A percentile compares a stretch with the other conserved stretches of the same genome.
phyloP scores from a whole-genome alignment of 768 basidiomycete genomes.

The Mycena haematopus region DNA sequence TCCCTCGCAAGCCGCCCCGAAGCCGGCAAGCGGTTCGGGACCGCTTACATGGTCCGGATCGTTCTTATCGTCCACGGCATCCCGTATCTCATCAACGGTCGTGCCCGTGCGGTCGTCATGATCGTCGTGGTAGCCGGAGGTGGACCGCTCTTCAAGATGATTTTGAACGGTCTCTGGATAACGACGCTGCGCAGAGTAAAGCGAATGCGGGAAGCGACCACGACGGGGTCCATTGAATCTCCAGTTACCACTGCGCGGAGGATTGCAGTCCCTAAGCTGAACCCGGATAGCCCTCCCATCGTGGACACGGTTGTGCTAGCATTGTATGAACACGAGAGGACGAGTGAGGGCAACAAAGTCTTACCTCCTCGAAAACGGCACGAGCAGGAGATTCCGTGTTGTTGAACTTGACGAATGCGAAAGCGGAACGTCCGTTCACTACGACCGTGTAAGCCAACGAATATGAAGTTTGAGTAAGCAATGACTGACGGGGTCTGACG shows the following conservation, averaged over 20 bases:
- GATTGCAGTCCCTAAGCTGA: conserved; percentile 73
- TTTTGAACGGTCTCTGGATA: conserved; percentile 33
- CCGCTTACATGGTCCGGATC: neutral
- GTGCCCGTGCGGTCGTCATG: conserved; percentile 16
- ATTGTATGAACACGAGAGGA: conserved; percentile 4
- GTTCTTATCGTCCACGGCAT: conserved; percentile 8
- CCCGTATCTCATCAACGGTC: neutral
- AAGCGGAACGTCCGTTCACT: conserved; percentile 73
- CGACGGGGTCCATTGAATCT: conserved; percentile 49
- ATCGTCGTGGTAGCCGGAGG: conserved; percentile 16
- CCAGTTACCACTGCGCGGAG: conserved; percentile 57
- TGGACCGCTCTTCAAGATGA: conserved; percentile 24
- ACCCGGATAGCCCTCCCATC: conserved; percentile 78
- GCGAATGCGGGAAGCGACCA: conserved; percentile 43
- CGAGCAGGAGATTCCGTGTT: conserved; percentile 67
- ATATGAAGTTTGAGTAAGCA: neutral
- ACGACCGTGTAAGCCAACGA: neutral
- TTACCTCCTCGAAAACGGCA: conserved; percentile 71
- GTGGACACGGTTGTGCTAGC: conserved; percentile 72
- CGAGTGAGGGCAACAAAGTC: conserved; percentile 4
- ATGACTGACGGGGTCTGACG: conserved; percentile 63
- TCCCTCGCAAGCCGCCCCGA: conserved; percentile 12
- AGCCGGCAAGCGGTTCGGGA: conserved; percentile 4
- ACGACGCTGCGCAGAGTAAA: conserved; percentile 37
- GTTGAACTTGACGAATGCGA: conserved; percentile 80